Evolutionary conservation across 2,329 filamentous ascomycete species (phyloP).

Genomic region (Xylariaceae sp.): DNA sequence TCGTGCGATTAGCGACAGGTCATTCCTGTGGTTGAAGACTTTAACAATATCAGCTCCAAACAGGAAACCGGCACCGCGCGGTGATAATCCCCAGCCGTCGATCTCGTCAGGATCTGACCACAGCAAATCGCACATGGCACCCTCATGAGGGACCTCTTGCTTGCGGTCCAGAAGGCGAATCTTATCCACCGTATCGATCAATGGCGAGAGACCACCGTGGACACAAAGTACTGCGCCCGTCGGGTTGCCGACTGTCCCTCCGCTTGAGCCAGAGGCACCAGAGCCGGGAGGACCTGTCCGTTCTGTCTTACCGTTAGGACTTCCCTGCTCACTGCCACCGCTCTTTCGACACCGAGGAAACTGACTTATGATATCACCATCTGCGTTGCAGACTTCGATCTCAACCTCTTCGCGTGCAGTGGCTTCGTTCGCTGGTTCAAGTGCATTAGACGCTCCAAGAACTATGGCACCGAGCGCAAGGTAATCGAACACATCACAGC

Average conservation of each 20-base stretch:
- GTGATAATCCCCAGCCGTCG: conserved; percentile 93
- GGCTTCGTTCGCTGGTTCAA: conserved; percentile 58
- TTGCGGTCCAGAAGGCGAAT: conserved; percentile 94
- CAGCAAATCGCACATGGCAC: conserved; percentile 96
- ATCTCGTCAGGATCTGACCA: conserved; percentile 99
- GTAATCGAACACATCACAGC: conserved; percentile 98
- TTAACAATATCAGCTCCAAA: conserved; percentile 97
- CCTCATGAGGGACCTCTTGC: conserved; percentile 97
- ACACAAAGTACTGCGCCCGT: conserved; percentile 92
- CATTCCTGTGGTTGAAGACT: conserved; percentile 93
- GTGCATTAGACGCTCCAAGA: conserved; percentile 78
- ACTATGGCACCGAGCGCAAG: conserved; percentile 89
- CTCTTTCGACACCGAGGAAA: conserved; percentile 56
- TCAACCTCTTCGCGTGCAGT: conserved; percentile 70
- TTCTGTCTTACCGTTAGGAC: conserved; percentile 49
- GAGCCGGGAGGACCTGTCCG: conserved; percentile 79
- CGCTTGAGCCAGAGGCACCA: conserved; percentile 74
- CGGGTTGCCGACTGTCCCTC: conserved; percentile 68
- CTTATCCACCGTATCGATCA: conserved; percentile 94
- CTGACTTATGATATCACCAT: conserved; percentile 77
- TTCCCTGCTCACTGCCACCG: conserved; percentile 37
- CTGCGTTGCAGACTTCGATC: conserved; percentile 90
- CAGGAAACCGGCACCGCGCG: conserved; percentile 91
- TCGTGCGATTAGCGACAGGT: conserved; percentile 87
- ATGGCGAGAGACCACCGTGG: conserved; percentile 88